phyloP scores from a whole-genome alignment of 352 stramenopile species.

The Sclerospora graminicola region DNA sequence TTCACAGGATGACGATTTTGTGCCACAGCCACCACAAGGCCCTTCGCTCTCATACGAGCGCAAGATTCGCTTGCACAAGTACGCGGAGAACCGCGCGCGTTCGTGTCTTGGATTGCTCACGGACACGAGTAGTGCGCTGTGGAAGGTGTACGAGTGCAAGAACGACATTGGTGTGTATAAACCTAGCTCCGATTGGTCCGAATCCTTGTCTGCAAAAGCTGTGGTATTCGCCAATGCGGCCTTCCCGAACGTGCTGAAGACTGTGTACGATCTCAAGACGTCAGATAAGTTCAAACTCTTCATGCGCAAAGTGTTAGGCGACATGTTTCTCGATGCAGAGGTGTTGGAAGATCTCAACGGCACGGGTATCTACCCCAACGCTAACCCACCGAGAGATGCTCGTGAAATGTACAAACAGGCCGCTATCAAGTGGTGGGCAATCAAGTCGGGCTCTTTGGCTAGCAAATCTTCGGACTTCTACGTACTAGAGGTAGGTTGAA shows the following conservation, averaged over 20 bases:
- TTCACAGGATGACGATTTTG: constrained; percentile 46
- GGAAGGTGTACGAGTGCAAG: constrained; percentile 75
- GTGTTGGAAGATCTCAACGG: constrained; percentile 78
- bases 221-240: constrained; percentile 65
- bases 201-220: constrained; percentile 76
- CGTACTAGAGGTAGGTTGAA: constrained; percentile 46
- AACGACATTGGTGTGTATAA: constrained; percentile 78
- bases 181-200: constrained; percentile 79
- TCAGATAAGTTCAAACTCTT: constrained; percentile 82
- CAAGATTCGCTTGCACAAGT: constrained; percentile 78
- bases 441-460: constrained; percentile 68
- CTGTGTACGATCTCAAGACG: constrained; percentile 77
- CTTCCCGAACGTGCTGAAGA: constrained; percentile 77
- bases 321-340: constrained; percentile 76
- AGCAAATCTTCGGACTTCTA: constrained; percentile 83
- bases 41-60: constrained; percentile 78
- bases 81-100: constrained; percentile 72
- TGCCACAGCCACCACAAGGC: constrained; percentile 43
- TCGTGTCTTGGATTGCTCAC: constrained; percentile 66
- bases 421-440: constrained; percentile 84
- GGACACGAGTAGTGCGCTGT: constrained; percentile 67
- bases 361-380: constrained; percentile 66
- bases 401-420: constrained; percentile 81
- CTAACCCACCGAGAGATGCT: constrained; percentile 52
- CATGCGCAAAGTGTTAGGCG: constrained; percentile 66